These are phyloP conservation scores for Acrodontium crateriforme DNA, from an alignment of 2,329 filamentous ascomycete genomes.

Conservation along the genomic window DNA sequence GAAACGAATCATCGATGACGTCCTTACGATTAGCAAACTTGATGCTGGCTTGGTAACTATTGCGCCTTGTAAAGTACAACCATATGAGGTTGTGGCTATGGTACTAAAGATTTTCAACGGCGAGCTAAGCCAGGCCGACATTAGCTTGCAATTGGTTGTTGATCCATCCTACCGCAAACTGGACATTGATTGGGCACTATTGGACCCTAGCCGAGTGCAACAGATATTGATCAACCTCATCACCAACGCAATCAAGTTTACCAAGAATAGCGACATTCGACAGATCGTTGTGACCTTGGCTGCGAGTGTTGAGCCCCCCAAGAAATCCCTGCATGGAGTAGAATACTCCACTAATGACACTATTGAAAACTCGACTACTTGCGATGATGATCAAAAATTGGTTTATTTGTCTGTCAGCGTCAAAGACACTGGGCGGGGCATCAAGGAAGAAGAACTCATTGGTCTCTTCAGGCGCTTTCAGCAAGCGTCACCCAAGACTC, in stretches of 20 bases:
- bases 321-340: conserved; percentile 5
- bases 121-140: conserved; percentile 21
- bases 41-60: conserved; percentile 23
- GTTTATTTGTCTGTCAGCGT: conserved; percentile 20
- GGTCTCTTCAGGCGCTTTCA: conserved; percentile 55
- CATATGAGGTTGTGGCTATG: conserved; percentile 19
- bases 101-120: conserved; percentile 26
- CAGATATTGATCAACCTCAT: conserved; percentile 25
- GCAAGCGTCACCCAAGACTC: conserved; percentile 52
- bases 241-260: conserved; percentile 30
- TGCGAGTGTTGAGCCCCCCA: conserved; percentile 1
- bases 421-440: conserved; percentile 27
- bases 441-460: conserved; percentile 23
- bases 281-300: conserved; percentile 6
- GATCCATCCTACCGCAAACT: conserved; percentile 5
- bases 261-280: conserved; percentile 5
- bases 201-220: conserved; percentile 15
- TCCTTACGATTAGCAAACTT: conserved; percentile 30
- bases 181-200: conserved; percentile 11
- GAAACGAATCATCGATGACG: conserved; percentile 32
- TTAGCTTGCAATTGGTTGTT: conserved; percentile 10
- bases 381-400: conserved; percentile 14
- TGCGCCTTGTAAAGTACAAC: conserved; percentile 23
- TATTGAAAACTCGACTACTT: conserved; percentile 2
- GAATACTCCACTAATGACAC: conserved; percentile 1